Evolutionary conservation across 192 early-diverging fungal species (phyloP).

Genomic region (Rhizophagus prolifer): DNA sequence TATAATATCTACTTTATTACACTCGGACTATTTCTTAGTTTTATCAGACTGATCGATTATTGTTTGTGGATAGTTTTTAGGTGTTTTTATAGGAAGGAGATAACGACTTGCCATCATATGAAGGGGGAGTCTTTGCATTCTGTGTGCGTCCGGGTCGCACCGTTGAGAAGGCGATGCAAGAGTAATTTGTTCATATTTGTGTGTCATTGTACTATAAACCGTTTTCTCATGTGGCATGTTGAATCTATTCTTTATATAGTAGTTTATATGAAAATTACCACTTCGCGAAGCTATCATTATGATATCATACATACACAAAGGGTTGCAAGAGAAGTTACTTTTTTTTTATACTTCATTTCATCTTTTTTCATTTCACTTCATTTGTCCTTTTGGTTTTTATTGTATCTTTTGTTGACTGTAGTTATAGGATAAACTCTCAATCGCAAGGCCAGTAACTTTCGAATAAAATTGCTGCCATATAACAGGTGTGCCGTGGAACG

Average conservation of each 20-base stretch:
- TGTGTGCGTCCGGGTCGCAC: constrained; percentile 10
- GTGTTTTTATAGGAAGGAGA: constrained; percentile 20
- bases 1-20: constrained; percentile 28
- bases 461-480: constrained; percentile 24
- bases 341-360: constrained; percentile 22
- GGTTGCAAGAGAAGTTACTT: constrained; percentile 30
- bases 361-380: constrained; percentile 14
- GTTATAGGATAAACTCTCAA: constrained; percentile 24
- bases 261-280: constrained; percentile 24
- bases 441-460: constrained; percentile 24
- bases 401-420: constrained; percentile 25
- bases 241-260: constrained; percentile 28
- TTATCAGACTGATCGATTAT: constrained; percentile 27
- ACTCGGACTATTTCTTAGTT: constrained; percentile 3
- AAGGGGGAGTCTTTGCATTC: constrained; percentile 18
- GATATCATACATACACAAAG: constrained; percentile 23
- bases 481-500: constrained; percentile 24
- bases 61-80: constrained; percentile 28
- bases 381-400: constrained; percentile 21
- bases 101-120: constrained; percentile 25
- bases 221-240: constrained; percentile 28
- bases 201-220: constrained; percentile 26
- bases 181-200: constrained; percentile 30
- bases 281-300: constrained; percentile 24
- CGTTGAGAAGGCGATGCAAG: constrained; percentile 22